Evolutionary conservation across 179 eudicot species (phyloP).

Genomic region (Beta corolliflora): DNA sequence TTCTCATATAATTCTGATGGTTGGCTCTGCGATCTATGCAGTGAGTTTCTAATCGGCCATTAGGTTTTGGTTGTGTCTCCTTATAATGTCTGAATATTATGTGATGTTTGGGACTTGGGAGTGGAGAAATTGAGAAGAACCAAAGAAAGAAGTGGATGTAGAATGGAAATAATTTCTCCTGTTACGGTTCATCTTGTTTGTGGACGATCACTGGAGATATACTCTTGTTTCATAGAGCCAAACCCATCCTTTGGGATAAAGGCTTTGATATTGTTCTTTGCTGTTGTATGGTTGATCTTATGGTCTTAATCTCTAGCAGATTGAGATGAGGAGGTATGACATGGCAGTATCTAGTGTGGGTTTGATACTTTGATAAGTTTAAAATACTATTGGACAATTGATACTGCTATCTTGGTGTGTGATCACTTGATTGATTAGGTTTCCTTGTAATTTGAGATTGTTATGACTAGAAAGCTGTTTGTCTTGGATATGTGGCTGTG

Average conservation of each 20-base stretch:
- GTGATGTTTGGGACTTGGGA: not conserved
- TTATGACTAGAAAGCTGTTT: not conserved
- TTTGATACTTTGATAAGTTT: not conserved
- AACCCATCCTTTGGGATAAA: too few relatives aligned
- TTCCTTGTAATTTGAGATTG: not conserved
- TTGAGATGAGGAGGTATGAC: not conserved
- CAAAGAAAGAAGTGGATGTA: too few relatives aligned
- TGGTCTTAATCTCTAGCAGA: not conserved
- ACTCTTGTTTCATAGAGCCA: too few relatives aligned
- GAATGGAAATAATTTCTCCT: too few relatives aligned
- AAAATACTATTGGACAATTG: not conserved
- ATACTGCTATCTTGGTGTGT: not conserved
- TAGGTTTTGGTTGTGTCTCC: not conserved
- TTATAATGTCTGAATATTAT: not conserved
- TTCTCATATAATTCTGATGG: not conserved
- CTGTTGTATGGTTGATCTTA: not conserved
- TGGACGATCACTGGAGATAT: too few relatives aligned
- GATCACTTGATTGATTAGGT: not conserved
- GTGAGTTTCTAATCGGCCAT: not conserved
- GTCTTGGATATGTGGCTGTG: not conserved
- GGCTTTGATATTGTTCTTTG: not conserved
- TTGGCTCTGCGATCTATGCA: not conserved
- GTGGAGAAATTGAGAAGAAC: not conserved
- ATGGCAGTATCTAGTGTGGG: not conserved
- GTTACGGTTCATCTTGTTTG: too few relatives aligned